Evolutionary conservation across 305 asterid species (phyloP), one percentile per base, ranked within the genome.

Genomic region (Fraxinus floribunda): DNA sequence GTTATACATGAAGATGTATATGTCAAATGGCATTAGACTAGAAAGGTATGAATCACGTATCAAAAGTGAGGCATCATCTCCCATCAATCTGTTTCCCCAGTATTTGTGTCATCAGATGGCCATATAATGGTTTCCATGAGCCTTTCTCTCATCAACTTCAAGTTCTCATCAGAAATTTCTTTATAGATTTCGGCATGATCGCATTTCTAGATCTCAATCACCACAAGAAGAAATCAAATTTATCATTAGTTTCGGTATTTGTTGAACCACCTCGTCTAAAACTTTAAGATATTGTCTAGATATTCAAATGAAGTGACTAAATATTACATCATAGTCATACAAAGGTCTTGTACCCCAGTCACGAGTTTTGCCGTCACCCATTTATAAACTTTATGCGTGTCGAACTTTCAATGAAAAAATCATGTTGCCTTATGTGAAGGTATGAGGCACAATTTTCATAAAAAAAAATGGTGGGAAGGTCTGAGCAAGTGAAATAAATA

Each of bases 111-210:
- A 64, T 91, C 94, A 3, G 91, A 87, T 49, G 92, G 93, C 96
- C 96, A 93, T 77, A 85, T 80, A 79, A 91, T 78, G 66, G 94
- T 93, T 60, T 93, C 94, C 82, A 84, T 16, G 29, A 93, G 91
- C 86, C 93, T 86, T 72, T 93, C 97, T 77, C 94, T 87, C 97
- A 93, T 90, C 87, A 93, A 26, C 88, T 89, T 90, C 89, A 92
- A 83, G 84, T 93, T 91, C 89, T 93, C 88, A 39, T 90, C 93
- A 15, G 93, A 89, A 22, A 91, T 90, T 74, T 87, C 86, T 30
- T 90, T 81, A 83, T 93, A 90, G 60, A 93, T 89, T 81, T 89
- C 89, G n/a, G 88, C 88, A 81, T 85, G 93, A 84, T 93, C 89
- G 71, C 92, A 91, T 83, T 75, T 89, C 97, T 92, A 49, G 75